Percentiles rank a stretch among this genome's conserved stretches.
phyloP scores from a whole-genome alignment of 495 filamentous ascomycete species.

The Daldinia bambusicola region DNA sequence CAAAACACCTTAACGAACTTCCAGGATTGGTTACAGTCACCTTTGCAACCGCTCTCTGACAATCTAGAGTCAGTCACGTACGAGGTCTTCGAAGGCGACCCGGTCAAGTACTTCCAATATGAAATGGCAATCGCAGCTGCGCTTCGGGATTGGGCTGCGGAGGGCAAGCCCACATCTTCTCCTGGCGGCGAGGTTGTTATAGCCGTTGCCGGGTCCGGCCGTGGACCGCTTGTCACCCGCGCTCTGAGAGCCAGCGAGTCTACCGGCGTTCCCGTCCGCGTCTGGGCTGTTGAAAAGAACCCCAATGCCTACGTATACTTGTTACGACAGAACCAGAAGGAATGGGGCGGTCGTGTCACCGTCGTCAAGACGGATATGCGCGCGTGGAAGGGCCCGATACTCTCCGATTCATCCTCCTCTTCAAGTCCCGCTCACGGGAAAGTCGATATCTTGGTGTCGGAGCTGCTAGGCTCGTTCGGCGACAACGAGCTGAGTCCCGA shows the following conservation, averaged over 20 bases:
- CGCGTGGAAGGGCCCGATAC: constrained; percentile 83
- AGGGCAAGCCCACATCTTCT: constrained; percentile 76
- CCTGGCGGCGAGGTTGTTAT: constrained; percentile 78
- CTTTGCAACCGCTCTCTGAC: constrained; percentile 92
- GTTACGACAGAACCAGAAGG: constrained; percentile 79
- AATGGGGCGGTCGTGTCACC: constrained; percentile 79
- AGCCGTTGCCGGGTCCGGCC: constrained; percentile 91
- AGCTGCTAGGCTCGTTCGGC: constrained; percentile 91
- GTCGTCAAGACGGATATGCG: constrained; percentile 98
- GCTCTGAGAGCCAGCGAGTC: constrained; percentile 79
- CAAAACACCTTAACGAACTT: constrained; percentile 55
- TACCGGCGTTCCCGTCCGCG: constrained; percentile 79
- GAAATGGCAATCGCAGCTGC: constrained; percentile 84
- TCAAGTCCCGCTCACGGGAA: constrained; percentile 58
- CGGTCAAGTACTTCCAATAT: constrained; percentile 97
- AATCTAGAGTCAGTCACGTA: constrained; percentile 98
- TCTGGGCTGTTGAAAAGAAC: constrained; percentile 98
- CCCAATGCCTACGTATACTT: constrained; percentile 95
- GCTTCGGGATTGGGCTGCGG: constrained; percentile 78
- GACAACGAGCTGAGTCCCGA: constrained; percentile 93
- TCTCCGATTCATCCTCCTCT: constrained; percentile 36
- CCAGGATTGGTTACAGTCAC: constrained; percentile 95
- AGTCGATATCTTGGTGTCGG: constrained; percentile 93
- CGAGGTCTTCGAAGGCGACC: constrained; percentile 98
- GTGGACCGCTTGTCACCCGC: constrained; percentile 89